Conservation (phyloP, 1,284 basidiomycete species). For the Fomitopsis schrenkii region DNA sequence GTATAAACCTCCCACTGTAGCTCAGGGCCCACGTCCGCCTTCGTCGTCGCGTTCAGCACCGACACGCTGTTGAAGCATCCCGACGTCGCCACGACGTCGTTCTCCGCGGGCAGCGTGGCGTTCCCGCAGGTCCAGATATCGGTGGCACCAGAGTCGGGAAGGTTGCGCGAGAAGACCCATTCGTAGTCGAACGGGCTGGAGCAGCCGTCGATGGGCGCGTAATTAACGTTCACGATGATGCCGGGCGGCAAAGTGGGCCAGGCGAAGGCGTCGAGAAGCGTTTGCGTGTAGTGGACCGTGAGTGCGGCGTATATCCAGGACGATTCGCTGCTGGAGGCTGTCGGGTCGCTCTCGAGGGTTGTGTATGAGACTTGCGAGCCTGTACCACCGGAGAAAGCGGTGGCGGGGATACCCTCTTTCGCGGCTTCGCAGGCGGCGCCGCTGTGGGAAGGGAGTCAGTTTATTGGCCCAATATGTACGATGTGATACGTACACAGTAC, state of each 20-base stretch:
- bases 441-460: slow-evolving; percentile 21
- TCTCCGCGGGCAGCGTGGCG: slow-evolving; percentile 37
- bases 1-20: slow-evolving; percentile 37
- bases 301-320: slow-evolving; percentile 39
- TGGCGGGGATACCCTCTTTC: slow-evolving; percentile 42
- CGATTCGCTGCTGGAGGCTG: slow-evolving; percentile 28
- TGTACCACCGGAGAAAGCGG: slow-evolving; percentile 44
- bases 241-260: slow-evolving; percentile 36
- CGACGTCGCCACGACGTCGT: slow-evolving; percentile 26
- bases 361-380: slow-evolving; percentile 41
- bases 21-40: slow-evolving; percentile 37
- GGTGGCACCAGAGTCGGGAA: slow-evolving; percentile 22
- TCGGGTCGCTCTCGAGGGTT: slow-evolving; percentile 32
- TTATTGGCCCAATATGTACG: background rate
- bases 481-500: slow-evolving; percentile 39
- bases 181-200: slow-evolving; percentile 31
- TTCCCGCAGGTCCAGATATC: slow-evolving; percentile 43
- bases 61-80: slow-evolving; percentile 45
- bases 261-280: slow-evolving; percentile 29
- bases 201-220: slow-evolving; percentile 37
- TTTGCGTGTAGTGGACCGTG: slow-evolving; percentile 34
- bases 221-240: slow-evolving; percentile 49
- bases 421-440: slow-evolving; percentile 46
- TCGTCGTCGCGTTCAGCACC: slow-evolving; percentile 41
- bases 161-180: slow-evolving; percentile 44